phyloP scores from a whole-genome alignment of 2,329 filamentous ascomycete genomes.

The Colletotrichum chrysophilum region DNA sequence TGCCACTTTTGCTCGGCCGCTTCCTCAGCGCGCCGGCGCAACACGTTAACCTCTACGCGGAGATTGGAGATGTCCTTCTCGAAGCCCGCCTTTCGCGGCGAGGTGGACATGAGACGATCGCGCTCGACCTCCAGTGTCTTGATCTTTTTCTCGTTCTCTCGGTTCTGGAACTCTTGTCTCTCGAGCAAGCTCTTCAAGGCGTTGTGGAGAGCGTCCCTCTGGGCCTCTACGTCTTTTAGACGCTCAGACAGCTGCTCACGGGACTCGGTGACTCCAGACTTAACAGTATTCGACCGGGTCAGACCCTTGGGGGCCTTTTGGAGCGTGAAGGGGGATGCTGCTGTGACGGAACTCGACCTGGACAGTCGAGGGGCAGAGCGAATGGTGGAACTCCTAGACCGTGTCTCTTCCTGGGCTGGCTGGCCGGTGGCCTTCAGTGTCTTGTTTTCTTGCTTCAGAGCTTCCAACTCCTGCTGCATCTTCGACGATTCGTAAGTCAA shows the following conservation, averaged over 20 bases:
- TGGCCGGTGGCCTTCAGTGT: slow-evolving; percentile 52
- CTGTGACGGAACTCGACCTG: slow-evolving; percentile 71
- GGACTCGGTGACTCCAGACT: slow-evolving; percentile 54
- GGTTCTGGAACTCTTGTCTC: slow-evolving; percentile 83
- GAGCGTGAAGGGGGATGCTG: slow-evolving; percentile 47
- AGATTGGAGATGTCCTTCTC: slow-evolving; percentile 82
- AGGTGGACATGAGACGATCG: slow-evolving; percentile 71
- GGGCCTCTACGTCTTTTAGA: slow-evolving; percentile 90
- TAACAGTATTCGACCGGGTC: slow-evolving; percentile 64
- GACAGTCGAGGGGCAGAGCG: slow-evolving; percentile 42
- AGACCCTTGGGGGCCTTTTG: slow-evolving; percentile 47
- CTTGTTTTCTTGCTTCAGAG: slow-evolving; percentile 71
- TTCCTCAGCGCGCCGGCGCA: slow-evolving; percentile 89
- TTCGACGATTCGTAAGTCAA: slow-evolving; percentile 81
- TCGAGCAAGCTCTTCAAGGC: slow-evolving; percentile 86
- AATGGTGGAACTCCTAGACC: slow-evolving; percentile 28
- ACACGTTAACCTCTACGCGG: slow-evolving; percentile 81
- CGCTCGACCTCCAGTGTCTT: slow-evolving; percentile 78
- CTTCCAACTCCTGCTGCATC: slow-evolving; percentile 84
- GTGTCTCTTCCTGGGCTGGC: slow-evolving; percentile 6
- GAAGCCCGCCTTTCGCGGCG: slow-evolving; percentile 79
- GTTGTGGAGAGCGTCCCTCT: slow-evolving; percentile 89
- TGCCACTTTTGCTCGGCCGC: slow-evolving; percentile 96
- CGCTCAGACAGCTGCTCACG: slow-evolving; percentile 77
- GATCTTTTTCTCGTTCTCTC: slow-evolving; percentile 83